Evolutionary conservation across 805 yeast genomes (phyloP).

Genomic region (Sporopachydermia lactativora): DNA sequence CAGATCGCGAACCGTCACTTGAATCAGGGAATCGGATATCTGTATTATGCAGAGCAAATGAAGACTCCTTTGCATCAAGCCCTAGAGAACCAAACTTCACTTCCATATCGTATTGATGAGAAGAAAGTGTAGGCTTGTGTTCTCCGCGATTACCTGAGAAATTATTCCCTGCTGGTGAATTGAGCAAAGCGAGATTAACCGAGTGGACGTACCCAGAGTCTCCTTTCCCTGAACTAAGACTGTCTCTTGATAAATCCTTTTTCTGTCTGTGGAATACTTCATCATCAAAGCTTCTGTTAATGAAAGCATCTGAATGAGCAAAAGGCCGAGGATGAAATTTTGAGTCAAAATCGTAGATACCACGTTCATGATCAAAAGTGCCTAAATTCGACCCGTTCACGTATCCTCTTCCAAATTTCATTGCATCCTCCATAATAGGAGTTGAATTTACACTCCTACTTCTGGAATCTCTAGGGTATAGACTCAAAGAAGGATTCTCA

Average conservation of each 20-base stretch:
- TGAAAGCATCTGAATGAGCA: not conserved
- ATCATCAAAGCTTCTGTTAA: not conserved
- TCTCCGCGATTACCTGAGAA: not conserved
- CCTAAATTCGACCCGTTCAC: no score
- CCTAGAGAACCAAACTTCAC: conserved; percentile 1
- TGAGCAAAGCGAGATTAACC: not conserved
- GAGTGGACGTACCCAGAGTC: not conserved
- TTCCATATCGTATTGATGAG: not conserved
- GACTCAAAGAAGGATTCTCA: no score
- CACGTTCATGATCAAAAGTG: no score
- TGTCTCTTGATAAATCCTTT: not conserved
- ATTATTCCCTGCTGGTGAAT: no score
- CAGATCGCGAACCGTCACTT: no score
- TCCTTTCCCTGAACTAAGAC: not conserved
- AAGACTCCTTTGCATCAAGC: not conserved
- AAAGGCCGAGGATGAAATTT: not conserved
- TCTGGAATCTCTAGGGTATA: not conserved
- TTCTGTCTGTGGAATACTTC: not conserved
- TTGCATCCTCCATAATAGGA: not conserved
- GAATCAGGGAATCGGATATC: no score
- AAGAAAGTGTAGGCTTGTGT: not conserved
- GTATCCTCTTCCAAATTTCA: not conserved
- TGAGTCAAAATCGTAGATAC: not conserved
- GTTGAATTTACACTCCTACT: conserved; percentile 1
- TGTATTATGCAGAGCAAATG: no score